These are phyloP conservation scores for Agastache rugosa DNA, from an alignment of 257 asterid species.

Conservation along the genomic window DNA sequence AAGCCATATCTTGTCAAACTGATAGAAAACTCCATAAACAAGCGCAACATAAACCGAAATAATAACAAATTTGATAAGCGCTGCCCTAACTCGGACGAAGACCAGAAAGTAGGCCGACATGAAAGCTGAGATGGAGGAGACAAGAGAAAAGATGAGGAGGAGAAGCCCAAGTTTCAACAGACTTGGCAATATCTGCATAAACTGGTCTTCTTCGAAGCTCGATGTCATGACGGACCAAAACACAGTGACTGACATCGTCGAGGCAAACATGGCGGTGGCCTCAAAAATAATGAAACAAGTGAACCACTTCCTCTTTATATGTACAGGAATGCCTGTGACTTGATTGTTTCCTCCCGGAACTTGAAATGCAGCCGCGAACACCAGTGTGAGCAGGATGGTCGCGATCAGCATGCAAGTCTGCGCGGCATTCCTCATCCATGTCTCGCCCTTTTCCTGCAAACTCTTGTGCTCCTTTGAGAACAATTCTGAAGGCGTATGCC, in stretches of 20 bases:
- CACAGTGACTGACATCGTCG: not conserved
- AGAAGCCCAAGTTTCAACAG: not conserved
- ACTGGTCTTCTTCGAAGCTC: not conserved
- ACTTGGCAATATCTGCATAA: not conserved
- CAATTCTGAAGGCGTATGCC: no score
- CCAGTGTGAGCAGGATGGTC: constrained; percentile 4
- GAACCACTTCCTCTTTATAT: not conserved
- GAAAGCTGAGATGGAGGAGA: not conserved
- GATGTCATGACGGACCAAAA: constrained; percentile 13
- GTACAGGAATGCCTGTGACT: not conserved
- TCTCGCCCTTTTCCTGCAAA: no score
- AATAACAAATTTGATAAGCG: not conserved
- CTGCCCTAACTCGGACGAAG: not conserved
- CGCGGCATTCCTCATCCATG: not conserved
- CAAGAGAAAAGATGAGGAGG: not conserved
- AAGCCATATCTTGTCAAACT: not conserved
- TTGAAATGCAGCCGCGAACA: not conserved
- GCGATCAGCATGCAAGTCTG: constrained; percentile 23
- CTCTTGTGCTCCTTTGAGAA: no score
- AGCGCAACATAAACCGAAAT: not conserved
- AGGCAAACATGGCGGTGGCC: not conserved
- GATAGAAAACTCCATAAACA: not conserved
- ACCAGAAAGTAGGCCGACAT: not conserved
- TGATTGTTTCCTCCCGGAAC: constrained; percentile 3
- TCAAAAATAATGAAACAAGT: not conserved